Base-by-base conservation (phyloP, 2,329 filamentous ascomycete genomes). In the Huntiella moniliformis region DNA sequence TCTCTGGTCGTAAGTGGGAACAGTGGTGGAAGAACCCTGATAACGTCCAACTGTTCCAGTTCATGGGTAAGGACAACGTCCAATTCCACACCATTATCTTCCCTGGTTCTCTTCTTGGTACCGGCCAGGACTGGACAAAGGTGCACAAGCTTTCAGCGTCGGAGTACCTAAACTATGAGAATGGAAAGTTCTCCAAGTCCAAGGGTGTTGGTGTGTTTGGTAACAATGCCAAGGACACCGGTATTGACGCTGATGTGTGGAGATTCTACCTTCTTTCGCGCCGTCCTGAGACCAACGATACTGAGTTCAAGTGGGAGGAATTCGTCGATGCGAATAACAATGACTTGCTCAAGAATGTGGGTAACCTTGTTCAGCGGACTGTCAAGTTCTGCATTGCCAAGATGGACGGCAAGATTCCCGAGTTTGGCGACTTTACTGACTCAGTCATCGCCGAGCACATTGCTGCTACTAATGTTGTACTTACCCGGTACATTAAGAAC, bases 1-100 rank as follows among this genome's bases (percentile, higher is more conserved):
- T 59, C 11, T 55, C 57, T 3, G 63, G 65, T 37, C 71, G 77
- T 38, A 71, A 92, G 51, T 95, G 87, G 87, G 78, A 93, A 65
- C 73, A 83, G 57, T 95, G 87, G 87, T 95, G 87, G 87, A 78
- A 81, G 57, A 81, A 92, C 60, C 84, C 85, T 0, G 79, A 93
- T 38, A 71, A 93, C 32, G 86, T 95, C 41, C 74, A 80, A 57
- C 73, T 95, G 10, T 94, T 91, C 61, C 87, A 95, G 64, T 92
- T 95, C 68, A 83, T 94, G 75, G 87, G 87, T 63, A 95, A 94
- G 57, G 61, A 67, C 55, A 63, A 63, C 31, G 60, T 84, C 12
- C 77, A 77, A 5, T 91, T 88, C 68, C 49, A 51, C 45, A 50
- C 48, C 16, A 82, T 94, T 56, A 86, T 93, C 57, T 95, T 93